Conservation (phyloP, 2,329 filamentous ascomycete species). For the Sporothrix euskadiensis region DNA sequence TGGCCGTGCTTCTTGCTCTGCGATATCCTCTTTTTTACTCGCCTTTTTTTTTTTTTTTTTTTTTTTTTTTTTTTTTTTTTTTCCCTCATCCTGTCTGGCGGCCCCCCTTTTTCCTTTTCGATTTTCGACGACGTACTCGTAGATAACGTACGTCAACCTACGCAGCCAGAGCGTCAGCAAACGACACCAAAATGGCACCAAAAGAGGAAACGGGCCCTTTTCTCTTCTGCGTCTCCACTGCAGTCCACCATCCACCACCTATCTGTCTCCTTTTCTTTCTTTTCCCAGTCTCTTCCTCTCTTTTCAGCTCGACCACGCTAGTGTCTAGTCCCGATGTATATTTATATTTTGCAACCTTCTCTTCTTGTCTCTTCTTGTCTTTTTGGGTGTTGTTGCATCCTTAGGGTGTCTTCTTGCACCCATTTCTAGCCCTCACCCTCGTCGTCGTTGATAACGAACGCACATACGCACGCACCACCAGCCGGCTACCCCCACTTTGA, state of each 20-base stretch:
- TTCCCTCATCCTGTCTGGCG: neutral
- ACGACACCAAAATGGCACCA: neutral
- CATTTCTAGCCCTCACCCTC: neutral
- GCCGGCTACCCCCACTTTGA: neutral
- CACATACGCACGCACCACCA: slow-evolving; percentile 17
- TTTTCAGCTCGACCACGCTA: slow-evolving; percentile 10
- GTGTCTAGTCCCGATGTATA: neutral
- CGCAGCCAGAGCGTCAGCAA: neutral
- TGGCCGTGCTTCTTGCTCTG: too few species aligned
- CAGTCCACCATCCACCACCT: neutral
- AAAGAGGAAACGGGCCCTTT: slow-evolving; percentile 10
- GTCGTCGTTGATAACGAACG: slow-evolving; percentile 18
- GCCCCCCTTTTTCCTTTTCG: neutral
- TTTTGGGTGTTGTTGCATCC: neutral
- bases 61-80: neutral
- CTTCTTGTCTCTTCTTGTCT: neutral
- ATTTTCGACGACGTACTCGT: neutral
- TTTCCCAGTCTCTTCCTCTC: neutral
- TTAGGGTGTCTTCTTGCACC: neutral
- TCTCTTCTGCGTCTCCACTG: neutral
- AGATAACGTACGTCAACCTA: slow-evolving; percentile 11
- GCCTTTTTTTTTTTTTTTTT: neutral
- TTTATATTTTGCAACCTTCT: neutral
- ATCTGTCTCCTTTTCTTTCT: neutral
- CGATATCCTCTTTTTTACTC: neutral